These are phyloP conservation scores for Tylopilus cervinicoccineus DNA, from an alignment of 768 basidiomycete species.

Conservation along the genomic window DNA sequence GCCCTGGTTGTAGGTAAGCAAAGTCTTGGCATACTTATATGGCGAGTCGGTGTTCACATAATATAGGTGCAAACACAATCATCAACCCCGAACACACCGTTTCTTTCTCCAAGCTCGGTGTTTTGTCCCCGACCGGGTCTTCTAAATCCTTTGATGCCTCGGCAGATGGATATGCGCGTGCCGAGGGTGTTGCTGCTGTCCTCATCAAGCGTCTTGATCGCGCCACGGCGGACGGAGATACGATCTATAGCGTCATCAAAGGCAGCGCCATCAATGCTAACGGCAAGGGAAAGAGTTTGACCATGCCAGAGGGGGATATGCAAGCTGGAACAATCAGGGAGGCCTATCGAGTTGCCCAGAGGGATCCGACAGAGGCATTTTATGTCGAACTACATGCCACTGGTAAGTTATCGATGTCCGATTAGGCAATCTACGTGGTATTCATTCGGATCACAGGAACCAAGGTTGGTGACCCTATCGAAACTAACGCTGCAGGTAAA, in stretches of 20 bases:
- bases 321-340: conserved; percentile 32
- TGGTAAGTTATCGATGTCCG: conserved; percentile 18
- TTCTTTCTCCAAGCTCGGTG: conserved; percentile 27
- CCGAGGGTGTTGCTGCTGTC: conserved; percentile 29
- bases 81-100: conserved; percentile 26
- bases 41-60: neutral
- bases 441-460: conserved; percentile 26
- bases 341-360: conserved; percentile 27
- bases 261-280: conserved; percentile 33
- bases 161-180: conserved; percentile 31
- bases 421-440: neutral
- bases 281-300: conserved; percentile 33
- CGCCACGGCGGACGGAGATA: conserved; percentile 29
- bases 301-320: conserved; percentile 33
- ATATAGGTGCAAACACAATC: conserved; percentile 26
- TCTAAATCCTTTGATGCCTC: conserved; percentile 31
- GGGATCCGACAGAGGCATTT: conserved; percentile 39
- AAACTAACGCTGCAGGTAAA: conserved; percentile 46
- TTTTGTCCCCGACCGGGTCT: conserved; percentile 34
- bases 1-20: conserved; percentile 38
- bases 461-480: conserved; percentile 45
- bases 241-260: conserved; percentile 28
- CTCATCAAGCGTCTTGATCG: conserved; percentile 34
- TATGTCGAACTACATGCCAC: conserved; percentile 51
- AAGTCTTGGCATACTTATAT: neutral